Evolutionary conservation across 2,329 filamentous ascomycete genomes (phyloP).

Genomic region (Coniochaeta ligniaria): DNA sequence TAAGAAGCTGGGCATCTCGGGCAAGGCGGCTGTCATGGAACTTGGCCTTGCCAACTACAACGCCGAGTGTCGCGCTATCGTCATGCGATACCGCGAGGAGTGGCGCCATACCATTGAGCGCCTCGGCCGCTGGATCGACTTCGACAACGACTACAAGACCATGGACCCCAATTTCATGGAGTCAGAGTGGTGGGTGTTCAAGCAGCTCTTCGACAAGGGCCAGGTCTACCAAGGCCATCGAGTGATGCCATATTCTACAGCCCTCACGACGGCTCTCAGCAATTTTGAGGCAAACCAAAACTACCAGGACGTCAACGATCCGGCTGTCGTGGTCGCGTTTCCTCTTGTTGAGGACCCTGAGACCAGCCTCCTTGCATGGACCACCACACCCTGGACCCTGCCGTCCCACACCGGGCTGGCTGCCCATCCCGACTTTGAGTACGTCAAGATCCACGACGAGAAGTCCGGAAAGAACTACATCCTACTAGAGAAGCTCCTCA

Average conservation of each 20-base stretch:
- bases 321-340: conserved; percentile 82
- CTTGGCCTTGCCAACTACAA: conserved; percentile 88
- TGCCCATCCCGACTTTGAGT: conserved; percentile 70
- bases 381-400: conserved; percentile 75
- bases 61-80: conserved; percentile 82
- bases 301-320: conserved; percentile 88
- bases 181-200: conserved; percentile 94
- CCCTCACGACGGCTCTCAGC: conserved; percentile 79
- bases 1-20: conserved; percentile 82
- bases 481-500: conserved; percentile 72
- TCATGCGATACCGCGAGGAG: conserved; percentile 82
- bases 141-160: conserved; percentile 97
- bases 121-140: conserved; percentile 92
- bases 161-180: conserved; percentile 98
- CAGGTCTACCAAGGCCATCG: conserved; percentile 84
- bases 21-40: conserved; percentile 78
- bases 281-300: conserved; percentile 95
- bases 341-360: conserved; percentile 72
- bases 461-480: conserved; percentile 78
- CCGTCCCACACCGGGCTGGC: conserved; percentile 70
- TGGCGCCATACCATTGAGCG: conserved; percentile 86
- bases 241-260: conserved; percentile 94
- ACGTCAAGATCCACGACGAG: conserved; percentile 79
- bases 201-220: conserved; percentile 83
- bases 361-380: conserved; percentile 77